phyloP scores from a whole-genome alignment of 2,329 filamentous ascomycete species.

The Lachnellula suecica region DNA sequence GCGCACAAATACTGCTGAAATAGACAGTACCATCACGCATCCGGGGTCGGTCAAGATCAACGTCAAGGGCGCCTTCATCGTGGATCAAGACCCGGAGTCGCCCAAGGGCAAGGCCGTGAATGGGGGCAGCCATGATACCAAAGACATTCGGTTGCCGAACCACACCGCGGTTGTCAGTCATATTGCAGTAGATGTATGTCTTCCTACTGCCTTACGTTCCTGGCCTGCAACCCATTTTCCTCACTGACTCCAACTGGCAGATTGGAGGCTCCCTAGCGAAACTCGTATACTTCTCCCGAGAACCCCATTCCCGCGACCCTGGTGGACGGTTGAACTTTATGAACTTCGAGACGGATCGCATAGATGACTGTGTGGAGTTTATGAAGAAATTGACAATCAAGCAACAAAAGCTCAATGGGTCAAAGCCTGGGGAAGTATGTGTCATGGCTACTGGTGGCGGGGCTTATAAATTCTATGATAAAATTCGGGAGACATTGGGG shows the following conservation, averaged over 20 bases:
- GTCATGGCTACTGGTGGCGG: conserved; percentile 96
- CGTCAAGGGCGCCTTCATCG: conserved; percentile 93
- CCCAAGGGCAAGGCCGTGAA: conserved; percentile 42
- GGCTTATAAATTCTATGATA: conserved; percentile 95
- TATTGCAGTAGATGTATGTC: conserved; percentile 87
- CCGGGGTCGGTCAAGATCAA: conserved; percentile 79
- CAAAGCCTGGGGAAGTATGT: conserved; percentile 69
- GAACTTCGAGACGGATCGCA: conserved; percentile 92
- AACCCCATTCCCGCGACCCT: conserved; percentile 73
- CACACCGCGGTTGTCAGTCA: conserved; percentile 95
- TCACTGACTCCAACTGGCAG: conserved; percentile 44
- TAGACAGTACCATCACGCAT: background rate
- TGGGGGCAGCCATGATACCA: conserved; percentile 66
- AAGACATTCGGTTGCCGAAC: conserved; percentile 93
- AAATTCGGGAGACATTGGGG: conserved; percentile 77
- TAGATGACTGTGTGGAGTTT: conserved; percentile 91
- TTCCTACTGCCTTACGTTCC: conserved; percentile 9
- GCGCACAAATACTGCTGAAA: background rate
- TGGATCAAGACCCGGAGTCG: conserved; percentile 71
- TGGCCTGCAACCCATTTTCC: background rate
- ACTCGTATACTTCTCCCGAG: conserved; percentile 94
- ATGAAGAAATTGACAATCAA: conserved; percentile 84
- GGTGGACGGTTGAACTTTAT: conserved; percentile 93
- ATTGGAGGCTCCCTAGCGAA: conserved; percentile 96
- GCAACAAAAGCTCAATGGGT: conserved; percentile 74